These are phyloP conservation scores for Lanzia echinophila DNA, from an alignment of 2,329 filamentous ascomycete genomes.

Conservation along the genomic window DNA sequence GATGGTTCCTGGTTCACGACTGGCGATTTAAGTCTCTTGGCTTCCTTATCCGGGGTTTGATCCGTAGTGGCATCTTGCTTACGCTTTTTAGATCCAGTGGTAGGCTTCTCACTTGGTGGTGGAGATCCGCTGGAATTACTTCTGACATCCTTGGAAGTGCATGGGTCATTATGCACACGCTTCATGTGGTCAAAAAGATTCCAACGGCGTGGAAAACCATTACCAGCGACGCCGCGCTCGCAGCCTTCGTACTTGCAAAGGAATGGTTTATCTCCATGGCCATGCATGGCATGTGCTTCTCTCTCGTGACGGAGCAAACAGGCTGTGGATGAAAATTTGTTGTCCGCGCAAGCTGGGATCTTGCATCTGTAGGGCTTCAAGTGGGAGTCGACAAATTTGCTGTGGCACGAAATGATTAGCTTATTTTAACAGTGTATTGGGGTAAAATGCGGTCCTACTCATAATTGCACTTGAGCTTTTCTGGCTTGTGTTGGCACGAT, in stretches of 20 bases:
- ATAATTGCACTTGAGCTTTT: constrained; percentile 98
- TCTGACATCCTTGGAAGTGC: constrained; percentile 18
- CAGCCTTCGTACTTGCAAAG: constrained; percentile 84
- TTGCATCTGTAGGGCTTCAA: constrained; percentile 96
- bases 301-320: constrained; percentile 92
- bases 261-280: constrained; percentile 87
- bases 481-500: constrained; percentile 80
- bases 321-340: constrained; percentile 89
- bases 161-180: constrained; percentile 64
- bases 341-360: constrained; percentile 71
- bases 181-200: constrained; percentile 97
- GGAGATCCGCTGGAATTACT: constrained; percentile 23
- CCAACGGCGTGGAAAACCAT: constrained; percentile 92
- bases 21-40: constrained; percentile 22
- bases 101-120: constrained; percentile 14
- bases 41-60: constrained; percentile 19
- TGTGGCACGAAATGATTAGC: constrained; percentile 35
- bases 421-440: constrained; percentile 5
- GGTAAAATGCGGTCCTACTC: constrained; percentile 59
- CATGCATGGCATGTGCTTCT: constrained; percentile 92
- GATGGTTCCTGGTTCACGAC: constrained; percentile 24
- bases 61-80: constrained; percentile 25
- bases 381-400: constrained; percentile 96
- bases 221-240: constrained; percentile 72
- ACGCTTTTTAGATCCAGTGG: constrained; percentile 26